Evolutionary conservation across 257 asterid genomes (phyloP), one percentile per base, ranked within the genome.

Genomic region (Craterostigma plantagineum): DNA sequence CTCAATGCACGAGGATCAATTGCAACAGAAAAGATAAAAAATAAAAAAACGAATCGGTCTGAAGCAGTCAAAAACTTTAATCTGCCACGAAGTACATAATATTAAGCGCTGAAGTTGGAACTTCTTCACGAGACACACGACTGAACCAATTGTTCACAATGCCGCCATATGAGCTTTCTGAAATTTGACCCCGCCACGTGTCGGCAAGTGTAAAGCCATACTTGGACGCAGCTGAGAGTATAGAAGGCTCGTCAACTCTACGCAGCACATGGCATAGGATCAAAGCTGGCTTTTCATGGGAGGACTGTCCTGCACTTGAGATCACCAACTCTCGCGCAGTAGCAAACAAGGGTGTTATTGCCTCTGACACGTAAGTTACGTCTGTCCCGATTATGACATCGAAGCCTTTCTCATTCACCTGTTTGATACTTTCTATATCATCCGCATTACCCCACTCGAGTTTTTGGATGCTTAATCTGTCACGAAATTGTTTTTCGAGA

Each of bases 361-460:
- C 81, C 55, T 74, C 77, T 16, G 66, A 37, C n/a, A 82, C 42
- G 16, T 82, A 87, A 0, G 92, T 70, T 4, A 87, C 93, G 14
- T 87, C 98, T 0, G 98, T 82, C 48, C 95, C 98, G 39, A 87
- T 62, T 30, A 87, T 77, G 51, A 82, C 41, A 15, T 87, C 93
- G n/a, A 82, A 87, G 8, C 93, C 93, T 48, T 44, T 46, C 34
- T 43, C 61, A 13, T 58, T 76, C 50, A 68, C 44, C 46, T 58
- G 18, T 66, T 67, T 68, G 64, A 83, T 48, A 48, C 59, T 57
- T 17, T 56, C 62, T 36, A 70, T 77, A 37, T 87, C 91, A 6
- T 59, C 45, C 54, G 18, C 57, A 48, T 79, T 55, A 33, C 98
- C 98, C 98, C 98, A 87, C 52, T 72, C 67, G 11, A 87, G 84